Evolutionary conservation across 2,329 filamentous ascomycete species (phyloP), one percentile per base, ranked within the genome.

Genomic region (Arthrobotrys megalospora): DNA sequence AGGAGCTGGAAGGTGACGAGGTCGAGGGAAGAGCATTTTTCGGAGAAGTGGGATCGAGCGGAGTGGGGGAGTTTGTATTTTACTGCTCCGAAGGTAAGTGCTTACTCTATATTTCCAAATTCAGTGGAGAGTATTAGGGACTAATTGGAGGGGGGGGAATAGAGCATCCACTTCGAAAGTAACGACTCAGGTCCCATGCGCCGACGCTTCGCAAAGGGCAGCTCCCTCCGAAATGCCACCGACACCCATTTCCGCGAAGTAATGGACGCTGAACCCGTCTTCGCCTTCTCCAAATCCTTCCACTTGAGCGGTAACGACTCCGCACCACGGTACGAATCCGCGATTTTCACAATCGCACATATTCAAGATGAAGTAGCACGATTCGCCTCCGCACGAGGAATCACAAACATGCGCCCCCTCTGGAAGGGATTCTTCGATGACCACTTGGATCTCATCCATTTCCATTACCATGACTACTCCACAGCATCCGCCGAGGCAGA

Each of bases 51-150:
- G 50, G 93, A 96, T 81, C 91, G 91, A 50, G 89, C 91, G 0
- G 93, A 96, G 88, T 96, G 93, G 93, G 93, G 93, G 3, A 91
- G 90, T 32, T 84, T 96, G 72, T 89, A 93, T 84, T 93, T 96
- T 83, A 91, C 91, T 21, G 93, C 87, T 1, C 92, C 93, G 21
- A 85, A 87, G 50, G 86, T 87, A 81, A 80, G 83, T 83, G 38
- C 45, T 3, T 16, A 62, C 19, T 10, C 16, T 16, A 14, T 24
- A 12, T 3, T 60, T 38, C 28, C 11, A 5, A 34, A 10, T 4
- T 24, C 10, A 3, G 5, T 2, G 19, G 38, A 63, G 5, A 5
- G 24, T n/a, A 21, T 14, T 41, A 12, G 2, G n/a, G 38, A 45
- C 16, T 32, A 24, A 36, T 41, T 50, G 38, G 48, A 1, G 45